Base-by-base conservation (phyloP, 2,329 filamentous ascomycete genomes). In the Neonectria neomacrospora region DNA sequence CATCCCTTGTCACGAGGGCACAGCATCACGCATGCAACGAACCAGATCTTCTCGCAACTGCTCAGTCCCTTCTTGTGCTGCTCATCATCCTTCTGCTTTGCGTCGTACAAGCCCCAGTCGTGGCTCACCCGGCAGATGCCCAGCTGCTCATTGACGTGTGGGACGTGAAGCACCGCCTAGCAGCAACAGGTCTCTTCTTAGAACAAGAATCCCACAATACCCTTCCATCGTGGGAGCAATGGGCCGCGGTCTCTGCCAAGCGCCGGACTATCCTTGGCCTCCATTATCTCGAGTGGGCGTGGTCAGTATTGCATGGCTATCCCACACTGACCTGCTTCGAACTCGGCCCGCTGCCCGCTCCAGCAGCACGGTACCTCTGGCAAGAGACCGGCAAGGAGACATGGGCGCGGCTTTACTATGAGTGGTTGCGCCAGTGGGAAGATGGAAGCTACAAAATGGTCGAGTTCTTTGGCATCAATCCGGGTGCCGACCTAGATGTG, bases 271-370 rank as follows among this genome's bases (percentile, higher is more conserved):
- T 56, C 9, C 28, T 56, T 10, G 12, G n/a, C 12, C 16, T 56
- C 2, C 54, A 56, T 23, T 42, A 56, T 18, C 18, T 47, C 11
- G 54, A 56, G n/a, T 47, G 54, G 54, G 28, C 54, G 14, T 56
- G 54, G 54, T 55, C 54, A 18, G 22, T 56, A 3, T 5, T 47
- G 3, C 28, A 37, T 5, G 54, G 54, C 10, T 47, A 56, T 16
- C 42, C 42, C 2, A 47, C 18, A 4, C 20, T 47, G 3, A 56
- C 41, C 11, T 56, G 54, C 30, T 48, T 48, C n/a, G 54, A 56
- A 10, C 30, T 56, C 11, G 42, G 54, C 10, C 54, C 42, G 11
- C 22, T 48, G 5, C 54, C 42, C 5, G 54, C 54, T 32, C 54
- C 54, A 11, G 42, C 41, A n/a, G 22, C 53, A 26, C 18, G 28